These are phyloP conservation scores for Grosmannia clavigera DNA, from an alignment of 2,329 filamentous ascomycete genomes.

Conservation along the genomic window DNA sequence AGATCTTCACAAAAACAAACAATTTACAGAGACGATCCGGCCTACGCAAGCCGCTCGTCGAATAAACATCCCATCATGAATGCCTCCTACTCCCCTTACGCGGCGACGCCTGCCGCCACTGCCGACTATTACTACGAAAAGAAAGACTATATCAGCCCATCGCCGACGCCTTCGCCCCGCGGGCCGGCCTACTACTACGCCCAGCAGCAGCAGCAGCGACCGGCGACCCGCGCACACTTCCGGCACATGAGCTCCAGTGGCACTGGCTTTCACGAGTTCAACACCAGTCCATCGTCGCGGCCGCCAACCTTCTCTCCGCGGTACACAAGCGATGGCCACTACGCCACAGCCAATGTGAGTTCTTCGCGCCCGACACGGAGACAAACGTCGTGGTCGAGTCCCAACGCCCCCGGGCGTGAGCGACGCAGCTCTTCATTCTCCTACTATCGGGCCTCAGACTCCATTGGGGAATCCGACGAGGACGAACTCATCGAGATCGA, in stretches of 20 bases:
- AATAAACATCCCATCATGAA: constrained; percentile 25
- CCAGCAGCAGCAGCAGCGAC: constrained; percentile 25
- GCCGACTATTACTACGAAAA: constrained; percentile 38
- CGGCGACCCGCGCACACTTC: constrained; percentile 40
- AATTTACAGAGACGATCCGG: neutral
- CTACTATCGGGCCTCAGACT: constrained; percentile 45
- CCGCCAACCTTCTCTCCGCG: constrained; percentile 43
- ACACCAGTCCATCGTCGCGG: constrained; percentile 25
- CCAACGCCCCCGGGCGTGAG: constrained; percentile 34
- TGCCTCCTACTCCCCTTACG: constrained; percentile 28
- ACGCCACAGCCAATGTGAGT: constrained; percentile 57
- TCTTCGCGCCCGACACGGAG: constrained; percentile 32
- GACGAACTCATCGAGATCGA: constrained; percentile 44
- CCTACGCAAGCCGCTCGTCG: neutral
- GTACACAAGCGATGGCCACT: constrained; percentile 50
- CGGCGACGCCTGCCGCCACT: constrained; percentile 33
- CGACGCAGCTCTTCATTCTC: constrained; percentile 41
- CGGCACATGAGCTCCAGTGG: constrained; percentile 29
- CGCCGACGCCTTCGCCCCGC: constrained; percentile 44
- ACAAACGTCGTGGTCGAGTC: constrained; percentile 30
- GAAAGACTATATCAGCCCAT: constrained; percentile 38
- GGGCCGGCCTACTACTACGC: constrained; percentile 31
- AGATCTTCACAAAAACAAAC: constrained; percentile 4
- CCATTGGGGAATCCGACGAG: constrained; percentile 52
- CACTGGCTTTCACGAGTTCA: constrained; percentile 23